Base-by-base conservation (phyloP, 106 monocot genomes). In the Acanthochlamys bracteata region DNA sequence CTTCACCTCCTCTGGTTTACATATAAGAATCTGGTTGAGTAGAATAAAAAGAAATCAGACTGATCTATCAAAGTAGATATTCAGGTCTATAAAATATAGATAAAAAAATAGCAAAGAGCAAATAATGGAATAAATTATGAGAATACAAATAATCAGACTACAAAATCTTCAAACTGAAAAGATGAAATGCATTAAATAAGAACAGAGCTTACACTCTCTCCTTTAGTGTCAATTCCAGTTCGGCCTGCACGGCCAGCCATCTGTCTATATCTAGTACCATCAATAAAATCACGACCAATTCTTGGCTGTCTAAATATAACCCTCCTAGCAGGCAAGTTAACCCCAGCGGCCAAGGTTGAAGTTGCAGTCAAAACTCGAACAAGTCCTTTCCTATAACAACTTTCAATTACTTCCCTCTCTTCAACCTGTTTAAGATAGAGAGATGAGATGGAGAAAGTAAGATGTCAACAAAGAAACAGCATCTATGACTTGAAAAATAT, bases 211-310 rank as follows among this genome's bases (percentile, higher is more conserved):
- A 98, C 98, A 83, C 98, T 98, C 51, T 98, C 98, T 67, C 98
- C 98, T 75, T 53, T 85, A 40, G 92, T 77, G 55, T 98, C 98
- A 76, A 98, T 98, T 71, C 98, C 92, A 72, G 92, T 98, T 59
- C 98, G 74, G 59, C 98, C 98, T 47, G 98, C 98, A 74, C 98
- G 91, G 74, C 98, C 98, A 77, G 98, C 68, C 98, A 98, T 98
- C 47, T 98, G 98, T 74, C 77, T 92, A 69, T 98, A 98, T 59
- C 98, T 80, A 43, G 83, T 98, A 24, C 92, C 92, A 79, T 98
- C 98, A 85, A 98, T 88, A 53, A 92, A 86, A 88, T 98, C 98
- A 47, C 98, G 88, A 43, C 98, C 98, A 79, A 98, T 78, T 68
- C 75, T 79, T 42, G 98, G 92, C 65, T 98, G 98, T 41, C 98